phyloP scores from a whole-genome alignment of 306 rosid genomes.

The Gastrolobium bilobum region DNA sequence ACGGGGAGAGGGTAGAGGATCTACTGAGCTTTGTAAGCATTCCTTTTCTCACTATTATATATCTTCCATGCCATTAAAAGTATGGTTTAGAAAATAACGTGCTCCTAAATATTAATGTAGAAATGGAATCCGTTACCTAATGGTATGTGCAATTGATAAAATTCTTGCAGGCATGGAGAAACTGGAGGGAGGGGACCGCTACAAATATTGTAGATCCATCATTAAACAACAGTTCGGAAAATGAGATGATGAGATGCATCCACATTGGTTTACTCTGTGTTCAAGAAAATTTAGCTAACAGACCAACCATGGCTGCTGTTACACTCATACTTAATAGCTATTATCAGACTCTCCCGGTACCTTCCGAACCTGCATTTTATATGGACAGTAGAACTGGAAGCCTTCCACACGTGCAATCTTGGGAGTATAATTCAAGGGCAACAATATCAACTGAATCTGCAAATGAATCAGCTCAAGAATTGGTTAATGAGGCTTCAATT shows the following conservation, averaged over 20 bases:
- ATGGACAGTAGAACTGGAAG: no score
- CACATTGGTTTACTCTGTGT: no score
- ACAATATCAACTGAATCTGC: not conserved
- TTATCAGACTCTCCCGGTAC: not conserved
- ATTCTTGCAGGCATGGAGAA: no score
- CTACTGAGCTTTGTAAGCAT: constrained; percentile 1
- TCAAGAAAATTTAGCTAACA: no score
- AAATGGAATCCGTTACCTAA: no score
- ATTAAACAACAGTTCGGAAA: not conserved
- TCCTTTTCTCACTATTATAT: not conserved
- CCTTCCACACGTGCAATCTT: not conserved
- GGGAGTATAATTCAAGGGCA: constrained; percentile 4
- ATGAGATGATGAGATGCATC: constrained; percentile 30
- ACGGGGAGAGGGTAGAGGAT: no score
- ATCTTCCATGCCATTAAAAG: not conserved
- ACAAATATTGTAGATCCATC: not conserved
- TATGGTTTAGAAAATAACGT: no score
- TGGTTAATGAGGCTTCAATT: constrained; percentile 7
- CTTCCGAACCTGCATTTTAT: constrained; percentile 37
- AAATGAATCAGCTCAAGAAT: not conserved
- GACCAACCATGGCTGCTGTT: constrained; percentile 35
- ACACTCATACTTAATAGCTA: not conserved
- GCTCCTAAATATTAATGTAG: no score
- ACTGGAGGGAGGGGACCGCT: not conserved
- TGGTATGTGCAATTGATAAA: no score